Percentiles rank a stretch among this genome's conserved stretches.
These are phyloP conservation scores for Colletotrichum cordylinicola DNA, from an alignment of 2,329 filamentous ascomycete species.

Conservation along the genomic window DNA sequence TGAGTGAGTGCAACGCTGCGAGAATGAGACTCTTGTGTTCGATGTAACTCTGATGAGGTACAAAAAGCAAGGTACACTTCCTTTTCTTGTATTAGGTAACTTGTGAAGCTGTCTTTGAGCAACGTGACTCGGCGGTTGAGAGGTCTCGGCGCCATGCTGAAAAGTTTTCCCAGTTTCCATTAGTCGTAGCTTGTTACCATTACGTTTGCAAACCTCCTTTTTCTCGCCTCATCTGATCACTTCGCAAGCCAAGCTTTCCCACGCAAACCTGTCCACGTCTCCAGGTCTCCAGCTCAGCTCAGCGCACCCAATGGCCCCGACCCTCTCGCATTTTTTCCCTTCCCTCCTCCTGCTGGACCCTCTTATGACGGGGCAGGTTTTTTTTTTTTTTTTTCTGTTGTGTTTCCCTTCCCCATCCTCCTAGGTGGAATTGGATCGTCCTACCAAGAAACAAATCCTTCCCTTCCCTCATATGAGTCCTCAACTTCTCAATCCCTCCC, in stretches of 20 bases:
- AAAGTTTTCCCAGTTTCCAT: slow-evolving; percentile 22
- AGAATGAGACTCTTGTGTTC: not conserved
- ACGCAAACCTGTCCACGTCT: not conserved
- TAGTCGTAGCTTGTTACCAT: slow-evolving; percentile 26
- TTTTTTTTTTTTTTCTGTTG: not conserved
- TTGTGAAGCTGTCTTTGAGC: not conserved
- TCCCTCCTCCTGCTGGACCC: not conserved
- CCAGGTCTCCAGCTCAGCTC: not conserved
- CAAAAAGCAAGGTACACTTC: not conserved
- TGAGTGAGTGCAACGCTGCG: not conserved
- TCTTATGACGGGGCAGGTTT: not conserved
- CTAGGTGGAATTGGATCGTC: not conserved
- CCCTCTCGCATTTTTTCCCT: not conserved
- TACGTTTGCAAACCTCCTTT: slow-evolving; percentile 30
- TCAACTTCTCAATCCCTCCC: not conserved
- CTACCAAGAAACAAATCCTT: not conserved
- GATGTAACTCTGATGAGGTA: not conserved
- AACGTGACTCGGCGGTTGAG: slow-evolving; percentile 1
- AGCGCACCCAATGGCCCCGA: slow-evolving; percentile 1
- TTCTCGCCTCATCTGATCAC: slow-evolving; percentile 22
- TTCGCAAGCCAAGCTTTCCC: slow-evolving; percentile 2
- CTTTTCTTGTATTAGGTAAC: slow-evolving; percentile 5
- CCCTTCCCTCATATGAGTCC: not conserved
- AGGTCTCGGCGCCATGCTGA: slow-evolving; percentile 9
- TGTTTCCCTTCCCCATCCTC: not conserved